Evolutionary conservation across 805 yeast genomes (phyloP).

Genomic region (Grigorovia yakushimaensis): DNA sequence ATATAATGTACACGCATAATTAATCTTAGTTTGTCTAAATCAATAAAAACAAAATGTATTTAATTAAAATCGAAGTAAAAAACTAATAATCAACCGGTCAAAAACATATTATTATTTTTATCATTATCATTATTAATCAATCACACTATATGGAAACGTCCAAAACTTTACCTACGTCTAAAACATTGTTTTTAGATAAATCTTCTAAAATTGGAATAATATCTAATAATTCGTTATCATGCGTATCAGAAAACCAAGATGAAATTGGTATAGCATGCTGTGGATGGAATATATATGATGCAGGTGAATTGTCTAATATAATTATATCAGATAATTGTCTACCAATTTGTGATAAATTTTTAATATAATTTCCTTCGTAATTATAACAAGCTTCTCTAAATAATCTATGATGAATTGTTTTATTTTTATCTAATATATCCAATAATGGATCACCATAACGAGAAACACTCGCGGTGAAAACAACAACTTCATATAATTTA

Average conservation of each 20-base stretch:
- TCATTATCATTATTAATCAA: too few species aligned
- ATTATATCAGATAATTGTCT: conserved; percentile 79
- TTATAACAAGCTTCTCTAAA: conserved; percentile 92
- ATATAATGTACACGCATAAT: too few species aligned
- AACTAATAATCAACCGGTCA: too few species aligned
- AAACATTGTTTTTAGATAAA: conserved; percentile 58
- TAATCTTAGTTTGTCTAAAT: too few species aligned
- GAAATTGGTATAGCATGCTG: conserved; percentile 96
- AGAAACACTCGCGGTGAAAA: conserved; percentile 92
- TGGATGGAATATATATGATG: conserved; percentile 96
- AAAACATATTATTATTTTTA: too few species aligned
- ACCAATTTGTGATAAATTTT: conserved; percentile 88
- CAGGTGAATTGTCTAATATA: conserved; percentile 94
- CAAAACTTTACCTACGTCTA: conserved; percentile 76
- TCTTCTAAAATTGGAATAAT: conserved; percentile 86
- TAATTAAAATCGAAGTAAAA: too few species aligned
- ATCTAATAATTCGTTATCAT: conserved; percentile 90
- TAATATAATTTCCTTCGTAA: conserved; percentile 90
- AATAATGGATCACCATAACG: conserved; percentile 93
- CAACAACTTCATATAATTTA: conserved; percentile 84
- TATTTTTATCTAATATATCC: conserved; percentile 72
- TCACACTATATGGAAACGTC: conserved; percentile 45
- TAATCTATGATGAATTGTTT: conserved; percentile 77
- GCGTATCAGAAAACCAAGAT: conserved; percentile 97
- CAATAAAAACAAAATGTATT: too few species aligned